Percentiles rank a stretch among this genome's conserved stretches.
phyloP scores from a whole-genome alignment of 148 eudicot genomes.

The Talinum fruticosum region DNA sequence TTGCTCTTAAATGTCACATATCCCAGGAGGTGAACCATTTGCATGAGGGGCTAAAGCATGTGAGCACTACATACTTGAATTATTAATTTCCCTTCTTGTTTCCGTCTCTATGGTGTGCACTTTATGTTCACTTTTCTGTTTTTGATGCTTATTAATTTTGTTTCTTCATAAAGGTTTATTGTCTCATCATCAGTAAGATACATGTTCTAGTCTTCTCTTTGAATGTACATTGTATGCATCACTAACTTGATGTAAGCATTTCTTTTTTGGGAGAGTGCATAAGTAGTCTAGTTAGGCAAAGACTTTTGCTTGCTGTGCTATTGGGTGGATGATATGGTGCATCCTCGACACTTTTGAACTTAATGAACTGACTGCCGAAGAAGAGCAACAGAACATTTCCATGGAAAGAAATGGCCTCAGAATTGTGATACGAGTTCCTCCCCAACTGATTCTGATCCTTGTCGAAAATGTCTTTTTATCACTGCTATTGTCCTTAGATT shows the following conservation, averaged over 20 bases:
- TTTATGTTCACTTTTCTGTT: no score
- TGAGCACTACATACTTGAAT: constrained; percentile 34
- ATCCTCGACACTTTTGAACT: neutral
- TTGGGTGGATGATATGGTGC: neutral
- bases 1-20: constrained; percentile 93
- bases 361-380: neutral
- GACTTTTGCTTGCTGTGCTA: neutral
- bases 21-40: constrained; percentile 97
- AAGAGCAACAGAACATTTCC: neutral
- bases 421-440: neutral
- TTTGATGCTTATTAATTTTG: neutral
- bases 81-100: neutral
- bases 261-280: neutral
- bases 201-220: neutral
- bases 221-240: neutral
- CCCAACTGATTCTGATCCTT: neutral
- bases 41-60: constrained; percentile 89
- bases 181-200: neutral
- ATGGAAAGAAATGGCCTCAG: neutral
- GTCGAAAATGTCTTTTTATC: neutral
- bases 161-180: neutral
- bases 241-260: neutral
- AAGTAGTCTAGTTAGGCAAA: neutral
- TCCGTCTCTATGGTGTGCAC: neutral
- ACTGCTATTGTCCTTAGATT: neutral